Evolutionary conservation across 148 eudicot species (phyloP), one percentile per base, ranked within the genome.

Genomic region (Camellia lanceoleosa): DNA sequence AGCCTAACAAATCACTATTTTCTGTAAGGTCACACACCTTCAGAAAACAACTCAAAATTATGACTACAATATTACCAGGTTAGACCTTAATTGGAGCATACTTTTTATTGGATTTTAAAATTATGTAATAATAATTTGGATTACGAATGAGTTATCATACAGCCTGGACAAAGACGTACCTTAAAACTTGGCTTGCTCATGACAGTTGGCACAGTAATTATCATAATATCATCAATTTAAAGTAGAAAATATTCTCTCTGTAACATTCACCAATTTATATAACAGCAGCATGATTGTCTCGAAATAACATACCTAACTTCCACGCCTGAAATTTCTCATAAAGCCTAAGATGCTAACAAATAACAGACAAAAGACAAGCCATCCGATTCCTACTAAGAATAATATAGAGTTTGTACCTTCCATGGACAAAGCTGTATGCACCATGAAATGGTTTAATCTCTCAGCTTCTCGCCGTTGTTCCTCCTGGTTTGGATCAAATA

Each of bases 381-480:
- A 30, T 46, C 46, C 54, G 12, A 63, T 44, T 49, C 23, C 8
- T 52, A 56, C 38, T 30, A 30, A 30, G 38, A 56, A 52, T 66
- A 68, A 78, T 49, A 6, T 43, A 14, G 63, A 80, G 18, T 23
- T 38, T 16, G 63, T 88, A 93, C 98, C 99, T 91, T 92, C 99
- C 97, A 96, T 93, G 67, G 96, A 89, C 73, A 96, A 85, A 70
- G 99, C 95, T 71, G 93, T 83, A 73, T 89, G 89, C 79, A 96
- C 99, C 97, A 96, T 96, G 82, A 89, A 92, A 72, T 91, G 91
- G 86, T 90, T 93, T 71, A 96, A 87, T 73, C 97, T 92, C 86
- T 93, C 99, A 61, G 99, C 99, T 85, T 96, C 99, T 78, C 62
- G 85, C 77, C 95, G 80, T 69, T 96, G 98, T 71, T 89, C 92